Conservation (phyloP, 371 early-diverging fungal genomes). For the Apophysomyces variabilis region DNA sequence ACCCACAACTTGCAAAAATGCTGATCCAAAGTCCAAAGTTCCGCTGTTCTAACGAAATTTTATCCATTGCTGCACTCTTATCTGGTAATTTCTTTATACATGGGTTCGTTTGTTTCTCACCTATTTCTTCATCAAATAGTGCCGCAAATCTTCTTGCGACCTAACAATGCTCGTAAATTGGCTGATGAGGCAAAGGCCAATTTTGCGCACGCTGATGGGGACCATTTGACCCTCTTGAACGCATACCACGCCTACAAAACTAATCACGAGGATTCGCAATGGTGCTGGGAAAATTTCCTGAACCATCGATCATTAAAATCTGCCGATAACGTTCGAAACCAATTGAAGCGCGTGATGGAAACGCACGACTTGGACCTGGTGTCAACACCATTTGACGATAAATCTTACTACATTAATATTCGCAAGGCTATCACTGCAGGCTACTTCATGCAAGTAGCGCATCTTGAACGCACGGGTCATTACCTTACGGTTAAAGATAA, state of each 20-base stretch:
- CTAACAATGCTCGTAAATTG: constrained; percentile 81
- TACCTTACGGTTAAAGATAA: constrained; percentile 97
- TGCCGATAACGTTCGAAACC: constrained; percentile 91
- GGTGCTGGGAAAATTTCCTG: constrained; percentile 94
- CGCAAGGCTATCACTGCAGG: constrained; percentile 87
- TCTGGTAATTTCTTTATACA: constrained; percentile 44
- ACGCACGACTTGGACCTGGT: constrained; percentile 72
- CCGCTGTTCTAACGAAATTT: constrained; percentile 90
- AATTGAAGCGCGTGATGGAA: constrained; percentile 87
- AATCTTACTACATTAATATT: constrained; percentile 82
- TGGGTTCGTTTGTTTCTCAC: not conserved
- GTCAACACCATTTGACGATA: constrained; percentile 76
- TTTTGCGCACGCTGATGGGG: constrained; percentile 92
- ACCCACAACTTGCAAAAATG: constrained; percentile 88
- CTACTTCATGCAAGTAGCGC: constrained; percentile 98
- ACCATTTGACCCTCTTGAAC: constrained; percentile 93
- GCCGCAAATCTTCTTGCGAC: constrained; percentile 90
- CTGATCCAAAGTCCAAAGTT: constrained; percentile 83
- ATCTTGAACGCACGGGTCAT: constrained; percentile 85
- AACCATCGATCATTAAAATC: constrained; percentile 86
- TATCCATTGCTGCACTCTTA: constrained; percentile 92
- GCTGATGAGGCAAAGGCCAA: constrained; percentile 94
- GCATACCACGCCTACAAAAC: constrained; percentile 91
- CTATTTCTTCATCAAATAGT: constrained; percentile 38
- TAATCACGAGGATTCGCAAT: constrained; percentile 71